Evolutionary conservation across 129 eudicot species (phyloP).

Genomic region (Kitagawia praeruptora): DNA sequence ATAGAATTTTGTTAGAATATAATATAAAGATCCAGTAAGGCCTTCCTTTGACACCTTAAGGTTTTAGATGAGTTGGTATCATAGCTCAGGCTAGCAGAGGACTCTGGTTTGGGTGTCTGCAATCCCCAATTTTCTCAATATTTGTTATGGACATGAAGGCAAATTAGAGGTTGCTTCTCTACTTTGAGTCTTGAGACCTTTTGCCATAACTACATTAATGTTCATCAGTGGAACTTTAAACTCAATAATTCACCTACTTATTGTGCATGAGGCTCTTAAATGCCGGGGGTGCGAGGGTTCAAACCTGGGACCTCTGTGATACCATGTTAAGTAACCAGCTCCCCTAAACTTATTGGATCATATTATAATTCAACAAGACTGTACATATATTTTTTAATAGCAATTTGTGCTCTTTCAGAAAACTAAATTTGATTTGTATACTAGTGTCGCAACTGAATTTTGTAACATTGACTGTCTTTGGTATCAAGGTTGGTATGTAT

Average conservation of each 20-base stretch:
- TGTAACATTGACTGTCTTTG: background rate
- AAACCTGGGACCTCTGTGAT: background rate
- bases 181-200: background rate
- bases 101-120: no score
- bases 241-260: background rate
- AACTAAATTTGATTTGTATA: background rate
- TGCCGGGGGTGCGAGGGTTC: background rate
- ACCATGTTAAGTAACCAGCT: background rate
- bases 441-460: background rate
- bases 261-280: background rate
- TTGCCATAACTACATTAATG: background rate
- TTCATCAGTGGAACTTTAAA: background rate
- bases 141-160: no score
- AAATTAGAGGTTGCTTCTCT: background rate
- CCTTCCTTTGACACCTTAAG: no score
- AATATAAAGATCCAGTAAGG: no score
- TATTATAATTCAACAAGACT: background rate
- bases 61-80: no score
- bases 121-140: no score
- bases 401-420: background rate
- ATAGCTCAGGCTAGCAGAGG: no score
- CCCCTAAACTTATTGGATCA: background rate
- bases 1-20: background rate
- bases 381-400: background rate
- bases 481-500: slow-evolving; percentile 8